Evolutionary conservation across 495 filamentous ascomycete genomes (phyloP), one percentile per base, ranked within the genome.

Genomic region (Penicillium canariense): DNA sequence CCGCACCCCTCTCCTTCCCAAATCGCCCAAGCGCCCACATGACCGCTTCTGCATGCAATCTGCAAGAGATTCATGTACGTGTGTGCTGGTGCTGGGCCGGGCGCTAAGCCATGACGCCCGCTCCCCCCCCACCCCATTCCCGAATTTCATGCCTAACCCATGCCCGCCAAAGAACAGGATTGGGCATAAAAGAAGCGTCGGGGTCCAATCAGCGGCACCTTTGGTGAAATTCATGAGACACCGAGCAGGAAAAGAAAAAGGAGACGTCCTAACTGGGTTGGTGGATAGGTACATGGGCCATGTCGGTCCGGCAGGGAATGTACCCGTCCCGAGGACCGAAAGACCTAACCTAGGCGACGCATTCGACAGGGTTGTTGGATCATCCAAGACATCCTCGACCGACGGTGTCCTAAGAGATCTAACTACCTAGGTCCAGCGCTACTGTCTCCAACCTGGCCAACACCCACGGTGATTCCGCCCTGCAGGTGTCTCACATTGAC

Each of bases 21-120:
- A 34, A 54, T 42, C 45, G 39, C n/a, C 59, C 36, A 48, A 47
- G 56, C 32, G 52, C 56, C 56, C 71, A 74, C 71, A 74, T 74
- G 71, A 74, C 68, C 62, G 39, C 54, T 56, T 71, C 69, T 74
- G 69, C 71, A 74, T 74, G 71, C 71, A 64, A 66, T 49, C 54
- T 63, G 61, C 61, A 62, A 59, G 58, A 67, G 64, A 67, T 64
- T 58, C 45, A 57, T 57, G 59, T 55, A 44, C 17, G 54, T 61
- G n/a, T 59, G 59, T 49, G 59, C 48, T 62, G 59, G 55, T 52
- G 27, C 32, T 48, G 44, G 52, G 55, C 28, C 38, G 44, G 52
- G 61, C 61, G 63, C 61, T 64, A 57, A 67, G 39, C 31, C 39
- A 48, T 44, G 15, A 11, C 48, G 40, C 52, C 56, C 42, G n/a